These are phyloP conservation scores for Chlorella vulgaris DNA, from an alignment of 139 green algal species.

Conservation along the genomic window DNA sequence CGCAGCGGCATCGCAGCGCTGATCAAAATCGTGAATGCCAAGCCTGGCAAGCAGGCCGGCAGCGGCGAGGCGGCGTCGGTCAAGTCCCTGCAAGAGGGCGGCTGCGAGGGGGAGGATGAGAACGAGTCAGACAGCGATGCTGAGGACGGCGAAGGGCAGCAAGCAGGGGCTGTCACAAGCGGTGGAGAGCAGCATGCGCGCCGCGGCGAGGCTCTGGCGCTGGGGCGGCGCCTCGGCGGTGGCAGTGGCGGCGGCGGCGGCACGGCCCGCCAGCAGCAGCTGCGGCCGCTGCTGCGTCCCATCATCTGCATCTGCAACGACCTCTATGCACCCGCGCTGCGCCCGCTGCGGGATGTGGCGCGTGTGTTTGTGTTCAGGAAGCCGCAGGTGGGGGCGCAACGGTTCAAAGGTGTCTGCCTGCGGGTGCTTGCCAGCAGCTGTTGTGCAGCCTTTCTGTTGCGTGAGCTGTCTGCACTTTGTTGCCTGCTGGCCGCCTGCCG, in stretches of 20 bases:
- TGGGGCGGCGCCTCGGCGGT: background rate
- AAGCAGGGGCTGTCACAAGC: background rate
- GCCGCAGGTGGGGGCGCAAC: conserved; percentile 27
- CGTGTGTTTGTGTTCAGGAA: conserved; percentile 74
- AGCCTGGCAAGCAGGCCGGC: background rate
- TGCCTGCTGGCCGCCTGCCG: too few species aligned
- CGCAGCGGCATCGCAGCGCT: conserved; percentile 80
- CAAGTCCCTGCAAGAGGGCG: background rate
- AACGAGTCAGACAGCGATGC: conserved; percentile 24
- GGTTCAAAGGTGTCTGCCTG: too few species aligned
- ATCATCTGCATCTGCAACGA: conserved; percentile 99
- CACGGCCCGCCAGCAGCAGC: conserved; percentile 24
- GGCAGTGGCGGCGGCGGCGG: background rate
- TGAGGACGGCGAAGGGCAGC: too few species aligned
- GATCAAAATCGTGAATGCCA: conserved; percentile 70
- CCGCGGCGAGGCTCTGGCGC: background rate
- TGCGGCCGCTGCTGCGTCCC: conserved; percentile 69
- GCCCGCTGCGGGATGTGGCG: conserved; percentile 83
- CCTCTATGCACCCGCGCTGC: conserved; percentile 87
- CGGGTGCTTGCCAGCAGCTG: too few species aligned
- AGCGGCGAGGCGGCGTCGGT: background rate
- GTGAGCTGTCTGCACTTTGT: too few species aligned
- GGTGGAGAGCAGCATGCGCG: background rate
- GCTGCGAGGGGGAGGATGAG: background rate
- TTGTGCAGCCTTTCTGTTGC: too few species aligned